Conservation (phyloP, 768 basidiomycete species). For the Trametes punicea region DNA sequence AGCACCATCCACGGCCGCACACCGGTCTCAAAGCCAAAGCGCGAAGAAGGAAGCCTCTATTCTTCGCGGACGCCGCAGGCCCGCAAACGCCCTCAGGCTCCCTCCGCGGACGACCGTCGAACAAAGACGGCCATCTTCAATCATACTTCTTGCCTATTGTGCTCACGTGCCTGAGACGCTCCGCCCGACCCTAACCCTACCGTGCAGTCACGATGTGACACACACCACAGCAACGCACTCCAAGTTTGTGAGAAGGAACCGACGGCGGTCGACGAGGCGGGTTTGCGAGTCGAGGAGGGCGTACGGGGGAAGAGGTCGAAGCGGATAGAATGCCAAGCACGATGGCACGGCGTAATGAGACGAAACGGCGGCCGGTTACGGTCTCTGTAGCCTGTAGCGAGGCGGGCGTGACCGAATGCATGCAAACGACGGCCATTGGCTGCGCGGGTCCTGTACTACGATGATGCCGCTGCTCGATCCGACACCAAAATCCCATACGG, state of each 20-base stretch:
- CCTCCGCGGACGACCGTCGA: neutral
- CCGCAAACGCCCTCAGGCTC: neutral
- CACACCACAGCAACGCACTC: neutral
- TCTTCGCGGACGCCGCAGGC: too few relatives aligned
- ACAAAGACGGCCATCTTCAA: constrained; percentile 1
- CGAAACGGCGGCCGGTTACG: neutral
- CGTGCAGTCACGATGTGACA: constrained; percentile 11
- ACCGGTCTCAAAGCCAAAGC: neutral
- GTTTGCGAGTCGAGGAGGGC: neutral
- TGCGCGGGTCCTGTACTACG: neutral
- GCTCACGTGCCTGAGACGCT: constrained; percentile 12
- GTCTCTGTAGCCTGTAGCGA: neutral
- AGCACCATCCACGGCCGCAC: neutral
- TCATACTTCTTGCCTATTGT: constrained; percentile 10
- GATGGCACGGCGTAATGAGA: neutral
- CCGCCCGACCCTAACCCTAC: constrained; percentile 5
- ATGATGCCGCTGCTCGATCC: neutral
- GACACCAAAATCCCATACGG: too few relatives aligned
- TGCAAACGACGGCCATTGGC: constrained; percentile 1
- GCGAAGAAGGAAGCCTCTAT: neutral
- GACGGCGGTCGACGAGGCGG: neutral
- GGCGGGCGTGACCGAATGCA: neutral
- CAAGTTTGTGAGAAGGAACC: constrained; percentile 7
- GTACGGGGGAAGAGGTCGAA: neutral
- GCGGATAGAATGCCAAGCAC: neutral